A percentile compares a stretch with the other conserved stretches of the same genome.
These are phyloP conservation scores for Simplicillium sp. DNA, from an alignment of 2,329 filamentous ascomycete species.

Conservation along the genomic window DNA sequence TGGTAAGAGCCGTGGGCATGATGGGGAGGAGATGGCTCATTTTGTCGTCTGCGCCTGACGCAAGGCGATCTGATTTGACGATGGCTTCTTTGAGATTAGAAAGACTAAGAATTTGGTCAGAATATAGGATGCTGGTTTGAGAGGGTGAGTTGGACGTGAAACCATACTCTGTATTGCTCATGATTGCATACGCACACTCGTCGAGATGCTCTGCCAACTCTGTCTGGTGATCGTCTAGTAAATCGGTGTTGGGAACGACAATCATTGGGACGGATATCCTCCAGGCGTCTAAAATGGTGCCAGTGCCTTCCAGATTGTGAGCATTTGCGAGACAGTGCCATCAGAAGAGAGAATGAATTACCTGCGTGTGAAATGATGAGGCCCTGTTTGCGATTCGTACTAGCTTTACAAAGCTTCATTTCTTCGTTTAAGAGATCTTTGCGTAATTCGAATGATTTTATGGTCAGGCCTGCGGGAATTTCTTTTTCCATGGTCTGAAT, in stretches of 20 bases:
- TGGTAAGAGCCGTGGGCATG: slow-evolving; percentile 24
- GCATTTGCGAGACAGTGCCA: neutral
- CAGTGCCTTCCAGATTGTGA: slow-evolving; percentile 55
- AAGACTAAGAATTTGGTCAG: slow-evolving; percentile 12
- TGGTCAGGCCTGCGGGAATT: slow-evolving; percentile 13
- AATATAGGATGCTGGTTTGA: neutral
- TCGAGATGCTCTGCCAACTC: slow-evolving; percentile 75
- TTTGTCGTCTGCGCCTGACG: slow-evolving; percentile 18
- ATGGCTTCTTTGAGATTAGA: slow-evolving; percentile 24
- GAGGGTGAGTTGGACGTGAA: too few species aligned
- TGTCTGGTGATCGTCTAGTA: slow-evolving; percentile 85
- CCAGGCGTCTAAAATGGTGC: slow-evolving; percentile 77
- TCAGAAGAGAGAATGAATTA: slow-evolving; percentile 27
- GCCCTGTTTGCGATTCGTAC: slow-evolving; percentile 45
- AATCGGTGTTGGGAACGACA: slow-evolving; percentile 73
- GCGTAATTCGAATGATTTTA: slow-evolving; percentile 21
- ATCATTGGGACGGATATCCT: slow-evolving; percentile 68
- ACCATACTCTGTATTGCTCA: too few species aligned
- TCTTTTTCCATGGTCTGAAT: slow-evolving; percentile 11
- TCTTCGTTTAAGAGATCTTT: slow-evolving; percentile 26
- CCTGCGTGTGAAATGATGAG: slow-evolving; percentile 85
- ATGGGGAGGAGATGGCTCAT: too few species aligned
- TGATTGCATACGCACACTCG: slow-evolving; percentile 64
- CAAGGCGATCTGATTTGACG: slow-evolving; percentile 24
- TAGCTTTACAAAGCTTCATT: slow-evolving; percentile 45